phyloP scores from a whole-genome alignment of 1,284 basidiomycete genomes.

The Trametes versicolor region DNA sequence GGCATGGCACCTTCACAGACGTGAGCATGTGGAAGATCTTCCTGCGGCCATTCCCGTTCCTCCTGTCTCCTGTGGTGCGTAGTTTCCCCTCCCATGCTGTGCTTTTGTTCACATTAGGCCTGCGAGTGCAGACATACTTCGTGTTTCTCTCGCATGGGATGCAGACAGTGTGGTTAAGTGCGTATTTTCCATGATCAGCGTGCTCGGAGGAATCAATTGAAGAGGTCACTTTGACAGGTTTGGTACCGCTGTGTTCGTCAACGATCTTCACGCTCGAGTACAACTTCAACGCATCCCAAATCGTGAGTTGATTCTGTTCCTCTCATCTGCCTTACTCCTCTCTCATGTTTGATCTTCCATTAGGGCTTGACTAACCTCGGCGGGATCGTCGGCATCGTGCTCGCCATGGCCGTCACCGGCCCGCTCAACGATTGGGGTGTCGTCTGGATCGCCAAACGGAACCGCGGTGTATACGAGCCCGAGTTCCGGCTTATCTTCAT shows the following conservation, averaged over 20 bases:
- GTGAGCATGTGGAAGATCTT: slow-evolving; percentile 48
- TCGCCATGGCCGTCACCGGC: slow-evolving; percentile 51
- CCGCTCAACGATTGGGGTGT: slow-evolving; percentile 55
- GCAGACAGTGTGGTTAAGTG: slow-evolving; percentile 55
- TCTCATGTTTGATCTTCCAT: neutral
- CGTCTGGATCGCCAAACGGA: slow-evolving; percentile 52
- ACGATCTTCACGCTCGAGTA: slow-evolving; percentile 55
- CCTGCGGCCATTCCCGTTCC: slow-evolving; percentile 51
- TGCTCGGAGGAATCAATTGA: neutral
- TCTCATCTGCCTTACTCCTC: neutral
- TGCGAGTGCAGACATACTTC: slow-evolving; percentile 45
- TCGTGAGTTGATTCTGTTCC: slow-evolving; percentile 32
- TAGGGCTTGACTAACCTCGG: slow-evolving; percentile 54
- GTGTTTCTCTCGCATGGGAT: slow-evolving; percentile 50
- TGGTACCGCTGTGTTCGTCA: slow-evolving; percentile 53
- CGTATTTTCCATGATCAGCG: slow-evolving; percentile 14
- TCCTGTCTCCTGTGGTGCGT: slow-evolving; percentile 53
- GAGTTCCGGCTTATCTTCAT: slow-evolving; percentile 57
- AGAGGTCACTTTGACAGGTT: slow-evolving; percentile 36
- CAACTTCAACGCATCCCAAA: slow-evolving; percentile 50
- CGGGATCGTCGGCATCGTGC: slow-evolving; percentile 53
- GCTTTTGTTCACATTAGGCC: neutral
- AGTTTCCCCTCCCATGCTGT: slow-evolving; percentile 1
- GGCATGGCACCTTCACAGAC: slow-evolving; percentile 49
- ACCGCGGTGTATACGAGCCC: slow-evolving; percentile 57